phyloP scores from a whole-genome alignment of 768 basidiomycete genomes.

The Crepidotus variabilis region DNA sequence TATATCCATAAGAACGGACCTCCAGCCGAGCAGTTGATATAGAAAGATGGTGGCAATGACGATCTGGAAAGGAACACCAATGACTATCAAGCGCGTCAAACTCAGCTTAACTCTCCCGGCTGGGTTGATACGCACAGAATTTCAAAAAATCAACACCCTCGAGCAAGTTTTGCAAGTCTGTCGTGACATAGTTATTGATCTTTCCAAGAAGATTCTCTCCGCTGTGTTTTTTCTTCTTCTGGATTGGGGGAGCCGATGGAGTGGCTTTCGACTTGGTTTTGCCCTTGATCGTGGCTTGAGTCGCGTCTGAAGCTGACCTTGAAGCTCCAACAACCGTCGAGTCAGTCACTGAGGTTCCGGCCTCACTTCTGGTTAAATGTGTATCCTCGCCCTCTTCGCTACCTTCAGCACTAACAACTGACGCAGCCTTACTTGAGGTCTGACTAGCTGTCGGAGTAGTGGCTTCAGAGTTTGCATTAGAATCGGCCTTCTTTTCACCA shows the following conservation, averaged over 20 bases:
- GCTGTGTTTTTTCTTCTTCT: neutral
- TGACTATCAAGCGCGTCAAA: constrained; percentile 14
- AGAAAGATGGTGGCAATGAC: constrained; percentile 37
- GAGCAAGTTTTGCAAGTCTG: constrained; percentile 45
- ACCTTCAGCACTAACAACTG: neutral
- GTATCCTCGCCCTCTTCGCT: neutral
- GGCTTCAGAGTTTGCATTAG: neutral
- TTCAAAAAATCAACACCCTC: constrained; percentile 31
- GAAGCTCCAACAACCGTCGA: neutral
- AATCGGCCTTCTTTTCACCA: neutral
- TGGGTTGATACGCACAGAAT: constrained; percentile 13
- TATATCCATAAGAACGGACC: constrained; percentile 18
- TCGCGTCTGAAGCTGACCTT: neutral
- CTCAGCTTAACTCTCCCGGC: neutral
- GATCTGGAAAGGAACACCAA: constrained; percentile 41
- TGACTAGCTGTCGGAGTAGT: neutral
- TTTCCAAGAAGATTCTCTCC: constrained; percentile 60
- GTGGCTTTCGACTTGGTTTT: neutral
- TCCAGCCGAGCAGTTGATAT: constrained; percentile 44
- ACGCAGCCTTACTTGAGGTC: neutral
- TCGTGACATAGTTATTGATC: constrained; percentile 74
- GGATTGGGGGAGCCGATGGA: neutral
- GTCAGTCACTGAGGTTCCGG: neutral
- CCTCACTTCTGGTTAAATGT: neutral
- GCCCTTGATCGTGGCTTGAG: neutral